phyloP scores from a whole-genome alignment of 2,329 filamentous ascomycete species.

The Fusarium sp. region DNA sequence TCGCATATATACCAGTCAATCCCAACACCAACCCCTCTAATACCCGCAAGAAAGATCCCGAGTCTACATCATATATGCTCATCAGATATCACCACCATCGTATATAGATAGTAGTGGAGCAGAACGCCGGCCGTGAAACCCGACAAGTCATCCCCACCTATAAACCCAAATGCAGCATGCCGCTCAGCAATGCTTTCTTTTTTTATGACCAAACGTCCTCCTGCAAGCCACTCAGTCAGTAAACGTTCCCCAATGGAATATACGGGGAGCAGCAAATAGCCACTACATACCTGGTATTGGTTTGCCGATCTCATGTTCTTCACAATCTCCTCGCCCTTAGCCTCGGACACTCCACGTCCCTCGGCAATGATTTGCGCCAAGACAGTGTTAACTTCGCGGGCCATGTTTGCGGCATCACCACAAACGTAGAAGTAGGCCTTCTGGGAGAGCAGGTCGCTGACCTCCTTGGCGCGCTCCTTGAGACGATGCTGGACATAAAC shows the following conservation, averaged over 20 bases:
- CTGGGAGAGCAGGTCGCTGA: slow-evolving; percentile 87
- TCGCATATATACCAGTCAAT: slow-evolving; percentile 24
- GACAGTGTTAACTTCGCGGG: slow-evolving; percentile 89
- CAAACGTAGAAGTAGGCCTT: slow-evolving; percentile 98
- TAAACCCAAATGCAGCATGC: slow-evolving; percentile 35
- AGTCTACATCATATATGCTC: slow-evolving; percentile 44
- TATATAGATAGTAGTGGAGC: slow-evolving; percentile 25
- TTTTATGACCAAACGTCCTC: slow-evolving; percentile 77
- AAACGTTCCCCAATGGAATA: neutral
- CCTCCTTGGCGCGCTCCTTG: slow-evolving; percentile 82
- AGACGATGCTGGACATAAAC: slow-evolving; percentile 97
- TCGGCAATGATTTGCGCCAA: slow-evolving; percentile 88
- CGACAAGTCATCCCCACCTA: slow-evolving; percentile 39
- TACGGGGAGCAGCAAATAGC: slow-evolving; percentile 2
- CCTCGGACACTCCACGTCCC: slow-evolving; percentile 81
- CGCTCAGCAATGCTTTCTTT: slow-evolving; percentile 36
- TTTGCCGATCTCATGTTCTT: slow-evolving; percentile 96
- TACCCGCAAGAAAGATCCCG: slow-evolving; percentile 31
- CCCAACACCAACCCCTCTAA: slow-evolving; percentile 35
- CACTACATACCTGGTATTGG: slow-evolving; percentile 84
- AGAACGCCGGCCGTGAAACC: slow-evolving; percentile 42
- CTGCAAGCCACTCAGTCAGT: slow-evolving; percentile 54
- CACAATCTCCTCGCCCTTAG: slow-evolving; percentile 94
- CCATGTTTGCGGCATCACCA: slow-evolving; percentile 97
- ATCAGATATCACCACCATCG: slow-evolving; percentile 31